Evolutionary conservation across 257 asterid genomes (phyloP).

Genomic region (Nicotiana knightiana): DNA sequence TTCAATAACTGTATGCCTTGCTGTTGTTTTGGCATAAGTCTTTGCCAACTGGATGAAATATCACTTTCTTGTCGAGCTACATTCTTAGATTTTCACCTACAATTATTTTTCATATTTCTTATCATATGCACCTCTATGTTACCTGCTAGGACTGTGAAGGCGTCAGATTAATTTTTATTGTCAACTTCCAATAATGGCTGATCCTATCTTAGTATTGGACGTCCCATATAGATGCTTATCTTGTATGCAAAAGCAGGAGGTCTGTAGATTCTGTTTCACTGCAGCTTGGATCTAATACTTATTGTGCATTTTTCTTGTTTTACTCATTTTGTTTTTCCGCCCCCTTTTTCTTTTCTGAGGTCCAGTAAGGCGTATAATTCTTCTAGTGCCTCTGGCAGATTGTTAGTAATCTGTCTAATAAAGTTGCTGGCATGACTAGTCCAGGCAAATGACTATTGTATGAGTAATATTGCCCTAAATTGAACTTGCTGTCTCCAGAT

Average conservation of each 20-base stretch:
- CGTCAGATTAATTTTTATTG: background rate
- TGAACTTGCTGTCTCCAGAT: background rate
- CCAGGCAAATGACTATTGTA: background rate
- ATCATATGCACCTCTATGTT: background rate
- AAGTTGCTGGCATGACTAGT: background rate
- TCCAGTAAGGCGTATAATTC: background rate
- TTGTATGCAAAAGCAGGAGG: background rate
- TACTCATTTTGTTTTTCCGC: background rate
- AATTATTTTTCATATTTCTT: background rate
- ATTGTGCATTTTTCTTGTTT: background rate
- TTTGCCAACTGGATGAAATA: background rate
- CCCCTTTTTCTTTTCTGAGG: background rate
- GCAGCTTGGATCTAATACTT: background rate
- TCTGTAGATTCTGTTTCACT: background rate
- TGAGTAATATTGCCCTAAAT: background rate
- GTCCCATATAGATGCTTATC: background rate
- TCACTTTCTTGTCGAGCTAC: background rate
- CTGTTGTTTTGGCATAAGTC: background rate
- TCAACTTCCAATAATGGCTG: background rate
- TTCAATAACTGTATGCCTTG: background rate
- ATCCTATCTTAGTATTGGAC: background rate
- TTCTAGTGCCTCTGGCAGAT: background rate
- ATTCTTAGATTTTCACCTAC: background rate
- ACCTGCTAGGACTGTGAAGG: background rate
- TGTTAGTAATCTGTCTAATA: background rate